Evolutionary conservation across 73 alveolate genomes (phyloP), one percentile per base, ranked within the genome.

Genomic region (Blepharisma stoltei): DNA sequence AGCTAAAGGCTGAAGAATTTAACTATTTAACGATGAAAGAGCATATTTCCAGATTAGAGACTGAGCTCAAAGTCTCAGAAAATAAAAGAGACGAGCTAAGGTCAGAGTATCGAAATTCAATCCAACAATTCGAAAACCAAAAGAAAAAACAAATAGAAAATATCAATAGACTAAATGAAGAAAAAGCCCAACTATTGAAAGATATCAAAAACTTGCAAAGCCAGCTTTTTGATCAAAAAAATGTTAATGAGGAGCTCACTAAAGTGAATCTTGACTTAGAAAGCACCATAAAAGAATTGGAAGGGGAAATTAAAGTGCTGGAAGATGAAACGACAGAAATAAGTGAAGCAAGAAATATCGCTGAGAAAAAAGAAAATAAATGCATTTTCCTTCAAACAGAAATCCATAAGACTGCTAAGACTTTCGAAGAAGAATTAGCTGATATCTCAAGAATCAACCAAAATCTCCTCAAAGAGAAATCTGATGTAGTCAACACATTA

Each of bases 1-100:
- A 60, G 73, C 23, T 60, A 38, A 60, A 60, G 46, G 73, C 73
- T 8, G 73, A 60, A 25, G 49, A 60, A 25, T 60, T 20, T 60
- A 60, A 60, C 46, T 60, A 14, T 25, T 14, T 14, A 2, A 60
- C 73, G 45, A 60, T 60, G 73, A 60, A 60, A 60, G 73, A 60
- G 46, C 73, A 60, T 25, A 38, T 60, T 18, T 60, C 73, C 0
- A 14, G 73, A 9, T 38, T 60, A 9, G 73, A 60, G 18, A 4
- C 37, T 25, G 73, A 60, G 45, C 46, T 60, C 14, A 60, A 60
- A 60, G 48, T 14, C 6, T 60, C 73, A 14, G 14, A n/a, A 18
- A 9, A 9, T 9, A 60, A 60, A 38, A n/a, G 73, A 8, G 73
- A 60, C 46, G 73, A 60, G 14, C 5, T 60, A 9, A 60, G 11